Evolutionary conservation across 306 rosid genomes (phyloP).

Genomic region (Trifolium repens): DNA sequence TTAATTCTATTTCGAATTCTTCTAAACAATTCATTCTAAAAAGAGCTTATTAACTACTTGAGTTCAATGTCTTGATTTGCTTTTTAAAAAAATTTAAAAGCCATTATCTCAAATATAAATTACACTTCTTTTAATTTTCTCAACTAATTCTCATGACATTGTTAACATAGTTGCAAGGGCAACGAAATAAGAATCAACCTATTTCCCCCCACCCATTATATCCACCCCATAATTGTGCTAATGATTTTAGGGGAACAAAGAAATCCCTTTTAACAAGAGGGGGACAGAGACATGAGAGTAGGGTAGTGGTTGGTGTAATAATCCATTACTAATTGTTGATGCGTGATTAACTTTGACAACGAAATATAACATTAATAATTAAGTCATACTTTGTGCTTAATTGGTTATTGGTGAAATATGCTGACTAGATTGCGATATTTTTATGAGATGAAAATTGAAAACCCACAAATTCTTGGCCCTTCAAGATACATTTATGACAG

Average conservation of each 20-base stretch:
- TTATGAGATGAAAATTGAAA: conserved; percentile 6
- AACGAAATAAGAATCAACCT: no score
- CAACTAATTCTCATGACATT: no score
- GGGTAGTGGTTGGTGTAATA: conserved; percentile 37
- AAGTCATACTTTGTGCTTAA: conserved; percentile 14
- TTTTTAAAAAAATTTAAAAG: no score
- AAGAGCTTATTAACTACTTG: no score
- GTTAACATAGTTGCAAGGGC: no score
- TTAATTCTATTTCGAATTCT: no score
- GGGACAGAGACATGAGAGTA: not conserved
- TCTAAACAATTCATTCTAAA: no score
- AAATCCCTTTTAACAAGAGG: not conserved
- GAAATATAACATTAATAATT: conserved; percentile 25
- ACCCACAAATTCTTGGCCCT: conserved; percentile 18
- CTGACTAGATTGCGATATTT: conserved; percentile 31
- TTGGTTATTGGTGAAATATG: conserved; percentile 35
- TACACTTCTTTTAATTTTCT: no score
- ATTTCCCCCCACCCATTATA: not conserved
- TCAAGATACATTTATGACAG: conserved; percentile 1
- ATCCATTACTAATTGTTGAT: conserved; percentile 26
- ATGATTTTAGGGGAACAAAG: conserved; percentile 16
- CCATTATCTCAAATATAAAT: no score
- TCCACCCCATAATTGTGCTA: conserved; percentile 1
- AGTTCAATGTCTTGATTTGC: no score
- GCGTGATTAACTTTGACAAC: conserved; percentile 29